phyloP scores from a whole-genome alignment of 257 asterid genomes.

The Rubia yunnanensis region DNA sequence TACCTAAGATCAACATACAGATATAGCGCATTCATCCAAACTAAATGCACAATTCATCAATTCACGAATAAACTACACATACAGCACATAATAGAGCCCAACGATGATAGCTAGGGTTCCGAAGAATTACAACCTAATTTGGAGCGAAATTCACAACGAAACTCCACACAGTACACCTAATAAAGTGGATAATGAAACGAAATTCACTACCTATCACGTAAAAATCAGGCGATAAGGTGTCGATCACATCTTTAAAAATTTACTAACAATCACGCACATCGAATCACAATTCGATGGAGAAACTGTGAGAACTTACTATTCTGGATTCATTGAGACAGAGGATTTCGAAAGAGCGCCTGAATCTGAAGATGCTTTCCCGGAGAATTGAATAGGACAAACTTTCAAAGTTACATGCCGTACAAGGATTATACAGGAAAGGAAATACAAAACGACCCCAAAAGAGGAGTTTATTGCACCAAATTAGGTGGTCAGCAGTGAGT shows the following conservation, averaged over 20 bases:
- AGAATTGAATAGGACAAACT: background rate
- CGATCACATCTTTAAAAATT: background rate
- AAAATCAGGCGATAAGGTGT: background rate
- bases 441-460: background rate
- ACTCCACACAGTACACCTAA: background rate
- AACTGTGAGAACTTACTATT: constrained; percentile 18
- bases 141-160: background rate
- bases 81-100: background rate
- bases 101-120: background rate
- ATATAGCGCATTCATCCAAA: background rate
- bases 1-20: background rate
- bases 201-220: background rate
- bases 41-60: background rate
- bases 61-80: background rate
- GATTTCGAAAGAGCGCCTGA: constrained; percentile 1
- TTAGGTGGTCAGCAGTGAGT: background rate
- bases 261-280: background rate
- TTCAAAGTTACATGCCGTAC: background rate
- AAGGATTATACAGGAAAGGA: background rate
- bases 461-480: background rate
- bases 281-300: background rate
- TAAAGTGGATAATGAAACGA: background rate
- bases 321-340: constrained; percentile 27
- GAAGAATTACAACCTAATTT: background rate
- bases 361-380: constrained; percentile 11